Evolutionary conservation across 2,329 filamentous ascomycete genomes (phyloP).

Genomic region (Fusarium coffeatum): DNA sequence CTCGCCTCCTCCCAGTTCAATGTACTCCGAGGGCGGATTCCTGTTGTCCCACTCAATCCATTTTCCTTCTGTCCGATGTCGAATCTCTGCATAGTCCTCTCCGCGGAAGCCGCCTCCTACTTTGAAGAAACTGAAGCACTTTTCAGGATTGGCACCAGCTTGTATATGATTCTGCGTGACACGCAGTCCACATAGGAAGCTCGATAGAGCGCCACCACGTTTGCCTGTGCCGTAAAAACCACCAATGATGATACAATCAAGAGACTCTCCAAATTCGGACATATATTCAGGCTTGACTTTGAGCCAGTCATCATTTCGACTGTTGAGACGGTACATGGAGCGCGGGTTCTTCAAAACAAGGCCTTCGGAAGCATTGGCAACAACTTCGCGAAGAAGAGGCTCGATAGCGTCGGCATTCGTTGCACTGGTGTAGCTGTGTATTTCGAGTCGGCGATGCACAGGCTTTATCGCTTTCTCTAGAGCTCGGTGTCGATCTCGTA

Average conservation of each 20-base stretch:
- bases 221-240: constrained; percentile 92
- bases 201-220: constrained; percentile 84
- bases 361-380: constrained; percentile 89
- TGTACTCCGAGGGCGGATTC: constrained; percentile 79
- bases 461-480: constrained; percentile 77
- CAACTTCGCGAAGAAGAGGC: constrained; percentile 80
- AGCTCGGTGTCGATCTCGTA: constrained; percentile 82
- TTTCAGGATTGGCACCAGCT: constrained; percentile 71
- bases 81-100: constrained; percentile 85
- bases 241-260: constrained; percentile 90
- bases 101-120: constrained; percentile 93
- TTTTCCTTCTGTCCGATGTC: constrained; percentile 87
- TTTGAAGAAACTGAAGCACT: constrained; percentile 95
- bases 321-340: constrained; percentile 86
- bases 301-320: constrained; percentile 95
- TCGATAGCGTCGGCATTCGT: constrained; percentile 79
- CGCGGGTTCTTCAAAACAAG: constrained; percentile 93
- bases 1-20: constrained; percentile 84
- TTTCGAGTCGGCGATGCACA: constrained; percentile 81
- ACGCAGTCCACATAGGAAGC: constrained; percentile 89
- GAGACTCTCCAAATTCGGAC: constrained; percentile 91
- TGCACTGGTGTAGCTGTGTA: constrained; percentile 78
- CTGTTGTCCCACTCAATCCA: constrained; percentile 88
- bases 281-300: constrained; percentile 99
- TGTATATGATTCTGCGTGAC: constrained; percentile 75